Evolutionary conservation across 345 rosid species (phyloP), one percentile per base, ranked within the genome.

Genomic region (Raphanus raphanistrum): DNA sequence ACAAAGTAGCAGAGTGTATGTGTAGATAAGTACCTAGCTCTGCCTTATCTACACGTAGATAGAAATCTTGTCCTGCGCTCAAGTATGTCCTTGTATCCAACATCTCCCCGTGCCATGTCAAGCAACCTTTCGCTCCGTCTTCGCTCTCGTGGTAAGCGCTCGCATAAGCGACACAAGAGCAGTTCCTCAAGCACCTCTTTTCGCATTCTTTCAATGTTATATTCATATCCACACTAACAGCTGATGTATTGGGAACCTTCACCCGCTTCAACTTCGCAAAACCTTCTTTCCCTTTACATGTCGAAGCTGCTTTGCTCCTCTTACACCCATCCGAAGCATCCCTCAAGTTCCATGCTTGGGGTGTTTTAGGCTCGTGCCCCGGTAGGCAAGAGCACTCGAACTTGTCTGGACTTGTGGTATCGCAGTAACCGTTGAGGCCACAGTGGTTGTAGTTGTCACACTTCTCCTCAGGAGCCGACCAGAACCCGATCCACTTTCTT

Each of bases 361-460:
- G 80, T 2, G 54, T 82, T 58, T 68, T 86, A 9, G 98, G 98
- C 64, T 85, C 85, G 55, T 82, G 90, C 3, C 96, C 97, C 0
- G 93, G 94, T 4, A 90, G 45, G 75, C 98, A 93, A 0, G 43
- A 41, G 68, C 97, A 90, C 57, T 79, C 85, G 33, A 80, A 85
- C 65, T 67, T 66, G 0, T 72, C 87, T 0, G 81, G 41, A 6
- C 13, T 59, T 2, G 73, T 57, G 0, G 84, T 60, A 73, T 87
- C 82, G 15, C 94, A 89, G 2, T 77, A 80, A 73, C 83, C 70
- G 50, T 87, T 85, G 2, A 73, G 74, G 8, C 95, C 98, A 45
- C 97, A 94, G 32, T 81, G 76, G 12, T 71, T 32, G 43, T 89
- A 88, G 70, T 50, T 65, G 35, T 92, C 98, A 35, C 97, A 94